Conservation (phyloP, 1,284 basidiomycete genomes). For the Inonotus hispidus region DNA sequence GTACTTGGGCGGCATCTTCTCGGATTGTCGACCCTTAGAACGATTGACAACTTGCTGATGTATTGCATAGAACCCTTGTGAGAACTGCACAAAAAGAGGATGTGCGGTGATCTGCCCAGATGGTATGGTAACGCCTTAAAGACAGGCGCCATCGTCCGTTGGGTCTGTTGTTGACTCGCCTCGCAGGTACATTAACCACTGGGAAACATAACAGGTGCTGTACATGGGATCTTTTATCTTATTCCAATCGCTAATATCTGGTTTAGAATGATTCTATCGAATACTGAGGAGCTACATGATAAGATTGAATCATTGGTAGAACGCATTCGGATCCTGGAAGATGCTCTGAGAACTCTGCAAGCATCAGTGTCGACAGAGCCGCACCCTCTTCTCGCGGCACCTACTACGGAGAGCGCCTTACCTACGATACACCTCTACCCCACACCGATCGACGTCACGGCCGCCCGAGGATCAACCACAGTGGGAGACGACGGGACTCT, state of each 20-base stretch:
- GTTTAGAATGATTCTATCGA: conserved; percentile 52
- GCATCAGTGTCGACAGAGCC: conserved; percentile 38
- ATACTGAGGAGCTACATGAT: conserved; percentile 62
- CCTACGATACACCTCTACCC: conserved; percentile 7
- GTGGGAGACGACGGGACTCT: conserved; percentile 43
- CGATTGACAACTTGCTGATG: conserved; percentile 9
- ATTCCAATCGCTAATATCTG: neutral
- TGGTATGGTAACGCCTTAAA: conserved; percentile 34
- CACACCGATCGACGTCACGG: neutral
- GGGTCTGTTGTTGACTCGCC: neutral
- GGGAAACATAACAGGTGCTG: conserved; percentile 48
- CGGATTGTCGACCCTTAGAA: conserved; percentile 7
- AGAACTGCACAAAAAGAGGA: conserved; percentile 63
- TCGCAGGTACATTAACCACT: conserved; percentile 49
- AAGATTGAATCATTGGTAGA: conserved; percentile 48
- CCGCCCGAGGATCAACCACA: conserved; percentile 10
- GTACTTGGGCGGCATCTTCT: conserved; percentile 16
- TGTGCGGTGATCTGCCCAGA: conserved; percentile 67
- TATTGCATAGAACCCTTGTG: conserved; percentile 53
- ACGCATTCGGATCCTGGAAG: conserved; percentile 55
- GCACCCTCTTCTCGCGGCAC: conserved; percentile 39
- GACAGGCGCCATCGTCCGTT: neutral
- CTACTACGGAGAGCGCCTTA: conserved; percentile 19
- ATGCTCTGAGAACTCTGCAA: conserved; percentile 46
- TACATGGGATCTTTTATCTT: neutral